Conservation (phyloP, 2,329 filamentous ascomycete genomes). For the Fusarium hainanense region DNA sequence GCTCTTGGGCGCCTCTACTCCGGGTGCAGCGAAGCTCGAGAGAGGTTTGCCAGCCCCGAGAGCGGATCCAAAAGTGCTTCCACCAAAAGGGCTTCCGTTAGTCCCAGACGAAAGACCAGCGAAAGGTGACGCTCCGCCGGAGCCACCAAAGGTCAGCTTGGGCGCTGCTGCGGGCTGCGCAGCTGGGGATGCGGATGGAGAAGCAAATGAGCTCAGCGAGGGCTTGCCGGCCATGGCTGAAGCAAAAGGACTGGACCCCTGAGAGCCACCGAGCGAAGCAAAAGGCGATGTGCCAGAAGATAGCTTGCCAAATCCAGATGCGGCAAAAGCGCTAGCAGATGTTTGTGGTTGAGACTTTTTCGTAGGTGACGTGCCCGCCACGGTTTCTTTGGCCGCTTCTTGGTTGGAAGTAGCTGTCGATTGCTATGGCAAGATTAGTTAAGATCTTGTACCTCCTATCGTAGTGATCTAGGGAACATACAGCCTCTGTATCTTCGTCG, state of each 20-base stretch:
- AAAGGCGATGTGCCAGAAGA: conserved; percentile 73
- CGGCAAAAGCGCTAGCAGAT: conserved; percentile 72
- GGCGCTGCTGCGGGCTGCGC: conserved; percentile 50
- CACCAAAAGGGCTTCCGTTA: conserved; percentile 56
- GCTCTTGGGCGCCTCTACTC: conserved; percentile 59
- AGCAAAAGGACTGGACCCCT: conserved; percentile 63
- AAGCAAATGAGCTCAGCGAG: conserved; percentile 50
- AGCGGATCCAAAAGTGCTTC: conserved; percentile 53
- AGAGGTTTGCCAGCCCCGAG: conserved; percentile 60
- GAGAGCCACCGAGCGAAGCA: conserved; percentile 62
- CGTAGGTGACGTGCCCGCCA: conserved; percentile 37
- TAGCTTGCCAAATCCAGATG: conserved; percentile 75
- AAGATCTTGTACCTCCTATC: neutral
- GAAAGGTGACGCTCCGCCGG: conserved; percentile 59
- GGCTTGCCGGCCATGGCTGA: conserved; percentile 51
- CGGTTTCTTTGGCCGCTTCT: conserved; percentile 39
- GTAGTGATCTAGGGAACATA: conserved; percentile 42
- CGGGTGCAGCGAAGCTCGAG: conserved; percentile 76
- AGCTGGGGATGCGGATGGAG: conserved; percentile 39
- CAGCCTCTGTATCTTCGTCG: conserved; percentile 58
- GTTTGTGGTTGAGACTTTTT: conserved; percentile 52
- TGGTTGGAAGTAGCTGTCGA: conserved; percentile 32
- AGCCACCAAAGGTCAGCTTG: conserved; percentile 62
- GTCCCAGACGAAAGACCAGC: conserved; percentile 55
- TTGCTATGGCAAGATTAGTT: conserved; percentile 34